A percentile compares a stretch with the other conserved stretches of the same genome.
These are phyloP conservation scores for Angomonas desouzai DNA, from an alignment of 208 protist genomes.

Conservation along the genomic window DNA sequence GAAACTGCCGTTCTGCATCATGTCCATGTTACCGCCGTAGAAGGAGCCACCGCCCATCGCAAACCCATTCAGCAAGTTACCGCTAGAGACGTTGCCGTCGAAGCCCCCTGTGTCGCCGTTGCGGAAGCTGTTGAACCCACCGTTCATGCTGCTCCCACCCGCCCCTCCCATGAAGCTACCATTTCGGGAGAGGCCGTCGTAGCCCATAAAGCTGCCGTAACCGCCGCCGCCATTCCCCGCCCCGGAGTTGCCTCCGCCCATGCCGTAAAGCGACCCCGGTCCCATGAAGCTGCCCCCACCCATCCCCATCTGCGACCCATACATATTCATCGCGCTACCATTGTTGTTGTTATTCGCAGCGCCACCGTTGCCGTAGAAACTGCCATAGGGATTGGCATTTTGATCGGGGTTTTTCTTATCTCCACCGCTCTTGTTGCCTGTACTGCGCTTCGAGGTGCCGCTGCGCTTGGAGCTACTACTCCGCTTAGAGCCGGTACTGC, in stretches of 20 bases:
- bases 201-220: not conserved
- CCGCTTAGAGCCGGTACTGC: too few species aligned
- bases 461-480: not conserved
- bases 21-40: not conserved
- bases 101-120: constrained; percentile 22
- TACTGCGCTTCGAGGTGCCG: not conserved
- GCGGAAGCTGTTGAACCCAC: not conserved
- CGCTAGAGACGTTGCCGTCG: constrained; percentile 34
- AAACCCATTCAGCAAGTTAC: constrained; percentile 29
- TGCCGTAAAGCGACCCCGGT: not conserved
- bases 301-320: not conserved
- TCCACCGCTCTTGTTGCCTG: not conserved
- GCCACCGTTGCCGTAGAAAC: constrained; percentile 6
- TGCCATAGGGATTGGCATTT: constrained; percentile 1
- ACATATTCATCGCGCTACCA: not conserved
- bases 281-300: not conserved
- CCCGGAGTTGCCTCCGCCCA: not conserved
- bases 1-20: not conserved
- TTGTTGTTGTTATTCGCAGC: too few species aligned
- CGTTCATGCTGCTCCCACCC: not conserved
- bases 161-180: constrained; percentile 20
- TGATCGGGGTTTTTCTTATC: too few species aligned
- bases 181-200: constrained; percentile 17
- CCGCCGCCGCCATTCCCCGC: not conserved
- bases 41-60: not conserved